Conservation (phyloP, 768 basidiomycete species). For the Tulasnella calospora region DNA sequence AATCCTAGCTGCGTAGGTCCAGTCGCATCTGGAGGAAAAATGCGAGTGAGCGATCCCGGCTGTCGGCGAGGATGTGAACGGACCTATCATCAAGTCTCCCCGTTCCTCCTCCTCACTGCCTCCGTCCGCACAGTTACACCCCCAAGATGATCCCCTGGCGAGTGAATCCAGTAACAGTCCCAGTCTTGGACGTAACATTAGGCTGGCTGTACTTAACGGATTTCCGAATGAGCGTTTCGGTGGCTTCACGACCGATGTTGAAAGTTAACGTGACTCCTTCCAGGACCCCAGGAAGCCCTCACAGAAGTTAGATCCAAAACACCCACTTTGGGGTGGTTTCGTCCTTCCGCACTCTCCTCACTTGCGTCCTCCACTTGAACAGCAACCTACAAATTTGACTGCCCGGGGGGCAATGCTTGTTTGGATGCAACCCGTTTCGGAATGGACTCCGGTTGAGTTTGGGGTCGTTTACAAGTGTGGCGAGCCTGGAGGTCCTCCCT, state of each 20-base stretch:
- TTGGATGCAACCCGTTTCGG: no score
- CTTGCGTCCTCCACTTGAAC: no score
- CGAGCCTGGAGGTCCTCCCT: no score
- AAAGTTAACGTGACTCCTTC: slow-evolving; percentile 29
- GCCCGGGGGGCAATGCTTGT: no score
- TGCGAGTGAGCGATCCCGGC: background rate
- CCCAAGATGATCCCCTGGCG: slow-evolving; percentile 25
- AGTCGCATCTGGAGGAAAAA: slow-evolving; percentile 34
- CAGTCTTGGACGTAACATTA: slow-evolving; percentile 34
- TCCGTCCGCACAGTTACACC: slow-evolving; percentile 28
- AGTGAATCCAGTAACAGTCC: slow-evolving; percentile 35
- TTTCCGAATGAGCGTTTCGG: slow-evolving; percentile 37
- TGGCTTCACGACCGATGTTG: slow-evolving; percentile 31
- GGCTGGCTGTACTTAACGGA: slow-evolving; percentile 31
- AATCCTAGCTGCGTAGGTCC: slow-evolving; percentile 34
- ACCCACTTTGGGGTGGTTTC: no score
- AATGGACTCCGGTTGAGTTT: no score
- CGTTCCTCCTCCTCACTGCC: slow-evolving; percentile 26
- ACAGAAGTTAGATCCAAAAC: no score
- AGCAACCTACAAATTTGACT: no score
- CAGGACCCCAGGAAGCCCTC: no score
- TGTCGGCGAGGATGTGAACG: background rate
- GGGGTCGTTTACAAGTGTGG: no score
- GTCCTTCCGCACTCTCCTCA: no score
- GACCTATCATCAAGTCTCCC: slow-evolving; percentile 33